These are phyloP conservation scores for Pholiota adiposa DNA, from an alignment of 1,284 basidiomycete species.

Conservation along the genomic window DNA sequence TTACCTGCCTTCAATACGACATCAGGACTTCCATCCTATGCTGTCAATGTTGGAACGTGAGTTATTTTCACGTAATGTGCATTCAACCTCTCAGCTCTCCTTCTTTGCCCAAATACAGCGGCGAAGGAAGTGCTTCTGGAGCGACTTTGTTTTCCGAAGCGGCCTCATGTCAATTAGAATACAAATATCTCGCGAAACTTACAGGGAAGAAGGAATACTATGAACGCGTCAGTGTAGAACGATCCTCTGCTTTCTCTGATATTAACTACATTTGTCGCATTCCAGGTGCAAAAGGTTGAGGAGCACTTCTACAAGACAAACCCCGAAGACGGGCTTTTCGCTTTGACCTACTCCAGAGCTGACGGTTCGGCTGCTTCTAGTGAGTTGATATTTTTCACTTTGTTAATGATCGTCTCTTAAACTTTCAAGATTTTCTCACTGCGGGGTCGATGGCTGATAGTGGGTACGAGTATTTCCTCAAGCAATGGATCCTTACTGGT, in stretches of 20 bases:
- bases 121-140: conserved; percentile 6
- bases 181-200: conserved; percentile 65
- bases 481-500: conserved; percentile 69
- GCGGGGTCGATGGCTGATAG: conserved; percentile 71
- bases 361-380: conserved; percentile 41
- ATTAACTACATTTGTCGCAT: background rate
- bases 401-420: conserved; percentile 26
- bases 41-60: conserved; percentile 45
- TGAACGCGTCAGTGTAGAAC: conserved; percentile 39
- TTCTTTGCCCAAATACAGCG: conserved; percentile 1
- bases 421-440: conserved; percentile 49
- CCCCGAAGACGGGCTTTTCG: conserved; percentile 44
- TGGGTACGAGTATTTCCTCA: conserved; percentile 75
- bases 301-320: conserved; percentile 45
- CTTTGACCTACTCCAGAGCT: conserved; percentile 43
- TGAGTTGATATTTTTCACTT: conserved; percentile 39
- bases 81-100: background rate
- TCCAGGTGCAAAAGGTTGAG: conserved; percentile 54
- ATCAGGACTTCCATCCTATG: conserved; percentile 53
- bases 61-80: background rate
- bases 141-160: conserved; percentile 47
- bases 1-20: conserved; percentile 55
- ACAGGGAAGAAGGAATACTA: conserved; percentile 59
- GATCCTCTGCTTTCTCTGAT: background rate
- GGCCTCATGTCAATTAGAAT: conserved; percentile 60